These are phyloP conservation scores for Talaromyces sp. DNA, from an alignment of 2,329 filamentous ascomycete genomes.

Conservation along the genomic window DNA sequence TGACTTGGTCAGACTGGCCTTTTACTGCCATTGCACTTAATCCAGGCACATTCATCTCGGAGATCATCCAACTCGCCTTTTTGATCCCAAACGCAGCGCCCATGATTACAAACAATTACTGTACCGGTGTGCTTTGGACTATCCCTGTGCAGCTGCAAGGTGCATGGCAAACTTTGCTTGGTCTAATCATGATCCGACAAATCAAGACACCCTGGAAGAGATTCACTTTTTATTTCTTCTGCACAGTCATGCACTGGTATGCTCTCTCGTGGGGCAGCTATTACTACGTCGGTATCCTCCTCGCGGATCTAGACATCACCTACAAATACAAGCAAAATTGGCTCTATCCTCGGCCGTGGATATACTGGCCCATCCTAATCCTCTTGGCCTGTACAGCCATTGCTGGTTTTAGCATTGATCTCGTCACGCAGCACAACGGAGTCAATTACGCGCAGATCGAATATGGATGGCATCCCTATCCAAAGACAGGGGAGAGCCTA, in stretches of 20 bases:
- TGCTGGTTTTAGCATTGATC: constrained; percentile 36
- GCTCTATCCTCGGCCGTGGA: constrained; percentile 34
- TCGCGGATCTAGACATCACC: constrained; percentile 50
- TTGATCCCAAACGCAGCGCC: constrained; percentile 51
- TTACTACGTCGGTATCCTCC: constrained; percentile 47
- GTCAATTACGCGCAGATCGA: constrained; percentile 44
- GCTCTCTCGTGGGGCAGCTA: constrained; percentile 48
- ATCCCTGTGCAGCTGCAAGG: constrained; percentile 52
- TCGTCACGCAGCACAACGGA: constrained; percentile 38
- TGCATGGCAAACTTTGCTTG: constrained; percentile 47
- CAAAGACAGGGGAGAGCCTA: constrained; percentile 38
- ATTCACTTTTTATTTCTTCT: constrained; percentile 46
- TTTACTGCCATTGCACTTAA: constrained; percentile 44
- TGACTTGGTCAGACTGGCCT: constrained; percentile 52
- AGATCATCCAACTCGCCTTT: constrained; percentile 47
- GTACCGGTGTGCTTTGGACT: constrained; percentile 52
- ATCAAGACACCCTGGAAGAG: constrained; percentile 50
- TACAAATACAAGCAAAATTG: constrained; percentile 44
- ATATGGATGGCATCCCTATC: constrained; percentile 46
- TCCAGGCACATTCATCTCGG: constrained; percentile 46
- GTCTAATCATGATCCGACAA: constrained; percentile 45
- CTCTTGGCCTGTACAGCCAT: constrained; percentile 33
- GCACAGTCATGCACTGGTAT: constrained; percentile 49
- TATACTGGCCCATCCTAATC: constrained; percentile 40
- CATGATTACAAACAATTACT: constrained; percentile 50